phyloP scores from a whole-genome alignment of 768 basidiomycete species.

The Agrocybe praecox region DNA sequence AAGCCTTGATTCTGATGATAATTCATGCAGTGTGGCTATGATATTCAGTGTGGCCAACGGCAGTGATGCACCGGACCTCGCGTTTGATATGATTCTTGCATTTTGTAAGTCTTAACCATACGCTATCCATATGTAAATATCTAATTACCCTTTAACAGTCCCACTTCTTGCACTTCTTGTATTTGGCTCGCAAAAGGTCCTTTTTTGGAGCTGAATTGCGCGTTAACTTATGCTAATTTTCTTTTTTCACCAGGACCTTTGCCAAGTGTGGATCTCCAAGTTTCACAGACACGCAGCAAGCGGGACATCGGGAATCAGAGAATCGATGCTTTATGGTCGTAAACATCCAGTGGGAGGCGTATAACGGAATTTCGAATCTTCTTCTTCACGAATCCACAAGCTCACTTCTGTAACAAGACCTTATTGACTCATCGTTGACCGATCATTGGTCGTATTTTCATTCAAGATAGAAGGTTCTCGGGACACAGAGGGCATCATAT shows the following conservation, averaged over 20 bases:
- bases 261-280: slow-evolving; percentile 14
- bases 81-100: slow-evolving; percentile 22
- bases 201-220: background rate
- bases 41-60: slow-evolving; percentile 13
- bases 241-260: slow-evolving; percentile 9
- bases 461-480: too few relatives aligned
- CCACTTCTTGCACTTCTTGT: slow-evolving; percentile 22
- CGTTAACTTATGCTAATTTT: background rate
- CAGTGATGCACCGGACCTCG: slow-evolving; percentile 7
- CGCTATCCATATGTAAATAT: background rate
- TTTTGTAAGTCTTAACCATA: slow-evolving; percentile 16
- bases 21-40: slow-evolving; percentile 14
- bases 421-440: too few relatives aligned
- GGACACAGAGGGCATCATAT: too few relatives aligned
- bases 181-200: slow-evolving; percentile 22
- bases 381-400: background rate
- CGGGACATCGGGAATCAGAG: background rate
- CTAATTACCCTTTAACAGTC: slow-evolving; percentile 7
- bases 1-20: background rate
- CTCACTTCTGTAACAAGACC: too few relatives aligned
- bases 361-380: too few relatives aligned
- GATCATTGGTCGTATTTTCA: too few relatives aligned
- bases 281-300: background rate
- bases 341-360: background rate
- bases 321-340: background rate